Base-by-base conservation (phyloP, 495 filamentous ascomycete genomes). In the Pyrenula massariospora region DNA sequence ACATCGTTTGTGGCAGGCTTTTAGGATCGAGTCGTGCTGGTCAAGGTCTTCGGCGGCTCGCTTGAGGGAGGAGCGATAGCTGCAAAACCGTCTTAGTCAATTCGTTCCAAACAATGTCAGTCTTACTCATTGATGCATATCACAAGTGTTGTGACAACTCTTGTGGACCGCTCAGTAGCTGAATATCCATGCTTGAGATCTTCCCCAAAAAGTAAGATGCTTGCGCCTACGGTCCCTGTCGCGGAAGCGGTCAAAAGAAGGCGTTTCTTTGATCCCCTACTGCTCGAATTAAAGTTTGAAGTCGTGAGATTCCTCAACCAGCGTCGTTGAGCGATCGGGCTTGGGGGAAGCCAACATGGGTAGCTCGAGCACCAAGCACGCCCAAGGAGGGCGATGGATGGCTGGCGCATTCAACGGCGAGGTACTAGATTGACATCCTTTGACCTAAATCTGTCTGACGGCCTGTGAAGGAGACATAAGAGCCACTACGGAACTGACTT, bases 81-180 rank as follows among this genome's bases (percentile, higher is more conserved):
- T 94, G 48, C 48, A 56, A 54, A n/a, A n/a, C 21, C 12, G 12
- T 21, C 51, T n/a, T 22, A 59, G n/a, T 42, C 53, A 56, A 8
- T 57, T 20, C 52, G 31, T 11, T 31, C 11, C 15, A 19, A 15
- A 60, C 53, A 10, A 21, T 36, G n/a, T 2, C 47, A 25, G 24
- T 75, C 87, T 66, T 76, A 96, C 88, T 98, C 92, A 64, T 92
- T 92, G 50, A 98, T 89, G 68, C 87, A 91, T 54, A 94, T 69
- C 12, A 82, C 80, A 58, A 98, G 68, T 22, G 87, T 78, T 15
- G 77, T 74, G 23, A 84, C 83, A n/a, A 98, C 91, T 25, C 92
- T 81, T 19, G 86, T 84, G 42, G 87, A 86, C 61, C 92, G 79
- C 73, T 86, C 80, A 2, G 77, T 77, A n/a, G 88, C 87, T 42